Base-by-base conservation (phyloP, 768 basidiomycete genomes). In the Boletus sensibilis region DNA sequence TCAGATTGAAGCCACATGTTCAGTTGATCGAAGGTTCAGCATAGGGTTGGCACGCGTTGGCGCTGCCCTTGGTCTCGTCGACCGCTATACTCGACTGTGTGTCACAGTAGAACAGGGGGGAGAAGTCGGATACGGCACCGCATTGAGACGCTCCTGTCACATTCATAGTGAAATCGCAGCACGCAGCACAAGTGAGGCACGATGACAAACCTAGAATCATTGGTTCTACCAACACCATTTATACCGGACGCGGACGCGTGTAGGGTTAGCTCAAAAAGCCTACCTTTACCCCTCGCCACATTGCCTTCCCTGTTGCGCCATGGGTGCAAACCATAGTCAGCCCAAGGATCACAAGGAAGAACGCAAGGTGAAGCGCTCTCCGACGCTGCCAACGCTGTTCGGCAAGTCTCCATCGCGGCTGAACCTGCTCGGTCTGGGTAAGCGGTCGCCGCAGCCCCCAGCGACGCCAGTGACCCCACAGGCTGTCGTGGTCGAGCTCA, bases 111-210 rank as follows among this genome's bases (percentile, higher is more conserved):
- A 58, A 56, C 49, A 56, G 45, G 52, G 55, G 52, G 53, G 31
- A 52, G 51, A 43, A 59, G 46, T 43, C 41, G 42, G 50, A 39
- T 48, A 53, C 48, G 50, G 58, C 55, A 71, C 61, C 46, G 64
- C 68, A 58, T 62, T 46, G 39, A 53, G 35, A 35, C 9, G 38
- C 35, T 38, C 13, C 42, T 54, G 54, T 51, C 61, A 50, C 50
- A 34, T 56, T 52, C 51, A 42, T 48, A 54, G 61, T 61, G 62
- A 55, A 43, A 55, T 57, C 55, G 50, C 52, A 56, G 67, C 69
- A 71, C 39, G 68, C 69, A 71, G 70, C 46, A 63, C 55, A 63
- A 63, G 55, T 55, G 69, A 71, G 69, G 67, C 60, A 50, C 33
- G 50, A 56, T 55, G 58, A 54, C 66, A 60, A 50, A 58, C 64